phyloP scores from a whole-genome alignment of 2,329 filamentous ascomycete genomes.

The Ceratocystiopsis minuta region DNA sequence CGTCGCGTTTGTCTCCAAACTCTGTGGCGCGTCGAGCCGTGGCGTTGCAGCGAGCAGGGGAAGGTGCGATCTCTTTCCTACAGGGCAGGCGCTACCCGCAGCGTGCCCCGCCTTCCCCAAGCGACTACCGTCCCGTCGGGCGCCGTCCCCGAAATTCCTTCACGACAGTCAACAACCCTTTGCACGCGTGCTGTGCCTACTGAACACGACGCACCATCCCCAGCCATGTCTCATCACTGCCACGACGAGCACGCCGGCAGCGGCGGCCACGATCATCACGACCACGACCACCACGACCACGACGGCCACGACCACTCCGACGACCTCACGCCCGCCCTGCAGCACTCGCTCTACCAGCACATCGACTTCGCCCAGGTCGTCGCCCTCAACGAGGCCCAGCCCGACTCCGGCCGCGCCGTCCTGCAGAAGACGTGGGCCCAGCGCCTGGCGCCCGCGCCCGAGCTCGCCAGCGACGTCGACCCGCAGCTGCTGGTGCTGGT shows the following conservation, averaged over 20 bases:
- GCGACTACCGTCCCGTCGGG: too few species aligned
- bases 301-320: conserved; percentile 67
- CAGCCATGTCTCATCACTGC: conserved; percentile 11
- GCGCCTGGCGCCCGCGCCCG: conserved; percentile 49
- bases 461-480: conserved; percentile 72
- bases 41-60: too few species aligned
- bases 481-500: conserved; percentile 88
- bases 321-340: conserved; percentile 79
- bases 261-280: conserved; percentile 4
- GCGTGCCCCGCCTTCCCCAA: too few species aligned
- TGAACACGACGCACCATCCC: too few species aligned
- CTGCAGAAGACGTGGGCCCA: conserved; percentile 87
- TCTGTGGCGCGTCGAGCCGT: too few species aligned
- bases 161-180: too few species aligned
- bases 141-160: too few species aligned
- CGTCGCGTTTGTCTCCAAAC: too few species aligned
- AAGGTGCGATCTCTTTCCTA: too few species aligned
- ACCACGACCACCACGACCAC: conserved; percentile 25
- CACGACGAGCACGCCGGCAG: conserved; percentile 17
- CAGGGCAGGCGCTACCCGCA: too few species aligned
- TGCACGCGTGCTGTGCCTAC: too few species aligned
- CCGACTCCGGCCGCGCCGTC: conserved; percentile 52
- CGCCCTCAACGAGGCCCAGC: conserved; percentile 63
- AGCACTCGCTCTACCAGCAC: conserved; percentile 79
- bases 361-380: conserved; percentile 75